Base-by-base conservation (phyloP, 2,329 filamentous ascomycete genomes). In the Diplodia corticola region DNA sequence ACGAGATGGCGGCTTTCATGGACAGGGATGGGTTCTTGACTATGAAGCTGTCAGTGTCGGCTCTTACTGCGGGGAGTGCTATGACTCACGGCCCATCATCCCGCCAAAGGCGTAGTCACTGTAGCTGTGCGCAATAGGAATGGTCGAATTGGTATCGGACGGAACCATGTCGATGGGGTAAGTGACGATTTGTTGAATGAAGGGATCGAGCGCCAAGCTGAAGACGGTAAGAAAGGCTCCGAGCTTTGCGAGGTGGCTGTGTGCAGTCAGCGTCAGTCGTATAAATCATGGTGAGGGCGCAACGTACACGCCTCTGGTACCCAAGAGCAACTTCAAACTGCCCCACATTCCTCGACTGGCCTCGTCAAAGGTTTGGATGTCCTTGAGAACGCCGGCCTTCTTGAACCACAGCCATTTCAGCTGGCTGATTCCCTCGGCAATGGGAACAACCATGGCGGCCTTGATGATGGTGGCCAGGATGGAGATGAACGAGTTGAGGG, bases 371-470 rank as follows among this genome's bases (percentile, higher is more conserved):
- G 54, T 66, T 22, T 66, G 53, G 35, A 66, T 66, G 20, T 66
- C 64, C 13, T 61, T 60, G 7, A 66, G 48, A 20, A 53, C 54
- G 20, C 64, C 55, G 28, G 53, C 55, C 55, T 66, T 59, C 20
- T 66, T 66, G 64, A 75, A 75, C 63, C 74, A 71, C 3, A 68
- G 20, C 78, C 78, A 80, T 69, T 79, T 80, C 40, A 78, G 67
- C 67, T 80, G 78, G 48, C 73, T 72, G 28, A 80, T 69, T 26
- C 73, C 73, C 35, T 73, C 71, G 1, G 75, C 71, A 17, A 76
- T 65, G 5, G 73, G 70, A 4, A 77, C 69, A 40, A 79, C 66
- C 59, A 79, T 68, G 3, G 74, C 66, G 1, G 74, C 67, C 63
- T 77, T 78, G 5, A 65, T 68, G 10, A 76, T 54, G 3, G 74